phyloP scores from a whole-genome alignment of 2,329 filamentous ascomycete species.

The Arthrinium puccinioides region DNA sequence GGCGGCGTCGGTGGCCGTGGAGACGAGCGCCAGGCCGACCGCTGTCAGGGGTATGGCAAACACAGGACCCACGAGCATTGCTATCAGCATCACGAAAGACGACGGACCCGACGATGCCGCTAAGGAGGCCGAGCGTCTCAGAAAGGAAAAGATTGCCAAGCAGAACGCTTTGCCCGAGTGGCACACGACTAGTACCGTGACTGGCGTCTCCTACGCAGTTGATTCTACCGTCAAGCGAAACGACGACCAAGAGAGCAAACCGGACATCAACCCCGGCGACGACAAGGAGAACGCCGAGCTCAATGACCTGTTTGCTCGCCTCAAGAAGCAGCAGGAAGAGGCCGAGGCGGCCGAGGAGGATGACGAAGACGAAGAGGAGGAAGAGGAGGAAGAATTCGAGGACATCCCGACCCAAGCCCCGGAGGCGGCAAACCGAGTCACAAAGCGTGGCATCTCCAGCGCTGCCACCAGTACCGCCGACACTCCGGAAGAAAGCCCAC shows the following conservation, averaged over 20 bases:
- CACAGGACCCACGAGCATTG: conserved; percentile 60
- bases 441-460: conserved; percentile 18
- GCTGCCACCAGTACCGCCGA: conserved; percentile 22
- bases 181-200: conserved; percentile 66
- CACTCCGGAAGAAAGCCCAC: conserved; percentile 19
- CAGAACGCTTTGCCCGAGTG: conserved; percentile 66
- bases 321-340: conserved; percentile 52
- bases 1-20: conserved; percentile 50
- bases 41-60: conserved; percentile 63
- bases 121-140: conserved; percentile 55
- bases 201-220: conserved; percentile 48
- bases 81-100: conserved; percentile 60
- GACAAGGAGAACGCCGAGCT: conserved; percentile 51
- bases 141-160: conserved; percentile 56
- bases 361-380: conserved; percentile 33
- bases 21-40: conserved; percentile 47
- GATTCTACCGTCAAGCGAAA: conserved; percentile 18
- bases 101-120: conserved; percentile 62
- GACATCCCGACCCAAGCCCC: conserved; percentile 20
- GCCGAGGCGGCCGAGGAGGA: conserved; percentile 41
- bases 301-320: conserved; percentile 59
- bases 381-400: conserved; percentile 26
- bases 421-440: too few relatives aligned
- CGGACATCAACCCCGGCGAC: conserved; percentile 38
- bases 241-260: conserved; percentile 25